Evolutionary conservation across 148 eudicot genomes (phyloP), one percentile per base, ranked within the genome.

Genomic region (Fallopia convolvulus): DNA sequence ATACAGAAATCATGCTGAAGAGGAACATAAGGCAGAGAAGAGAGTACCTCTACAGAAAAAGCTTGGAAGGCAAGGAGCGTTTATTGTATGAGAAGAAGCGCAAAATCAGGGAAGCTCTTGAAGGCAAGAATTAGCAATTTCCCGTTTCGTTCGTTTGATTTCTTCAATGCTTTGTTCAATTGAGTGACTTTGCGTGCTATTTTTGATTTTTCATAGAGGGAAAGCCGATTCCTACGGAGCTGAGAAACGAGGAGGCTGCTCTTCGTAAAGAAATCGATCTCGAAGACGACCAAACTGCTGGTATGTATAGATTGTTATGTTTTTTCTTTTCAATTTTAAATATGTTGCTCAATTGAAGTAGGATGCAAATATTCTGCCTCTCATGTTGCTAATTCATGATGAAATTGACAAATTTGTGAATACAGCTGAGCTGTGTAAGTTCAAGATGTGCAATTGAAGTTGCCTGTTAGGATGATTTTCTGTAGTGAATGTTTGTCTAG

Each of bases 151-250:
- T 14, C 42, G 73, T n/a, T 9, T 9, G 23, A 23, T 46, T 65
- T 13, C 63, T 72, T 36, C 4, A 41, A 32, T 76, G 30, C 2
- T 60, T 61, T 20, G 33, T 48, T 32, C 32, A 26, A 8, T 14
- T 20, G 1, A 13, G 9, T 75, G 78, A 36, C 52, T 70, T 12
- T 76, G 46, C 71, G 46, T 50, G 44, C 49, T 53, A 3, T 53
- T 18, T 50, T 53, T 20, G 44, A 14, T 46, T 49, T 49, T 53
- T 52, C 50, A 70, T 50, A 95, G 99, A 92, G 87, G 97, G 97
- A 20, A 95, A 92, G 70, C 97, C 99, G 23, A 92, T 95, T 76
- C 97, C 99, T 18, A 95, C 99, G 14, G 99, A 95, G 85, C 86
- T 95, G 78, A 87, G 92, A 50, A 95, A 92, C 32, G 99, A 95